Evolutionary conservation across 2,329 filamentous ascomycete species (phyloP), one percentile per base, ranked within the genome.

Genomic region (Microdochium nivale): DNA sequence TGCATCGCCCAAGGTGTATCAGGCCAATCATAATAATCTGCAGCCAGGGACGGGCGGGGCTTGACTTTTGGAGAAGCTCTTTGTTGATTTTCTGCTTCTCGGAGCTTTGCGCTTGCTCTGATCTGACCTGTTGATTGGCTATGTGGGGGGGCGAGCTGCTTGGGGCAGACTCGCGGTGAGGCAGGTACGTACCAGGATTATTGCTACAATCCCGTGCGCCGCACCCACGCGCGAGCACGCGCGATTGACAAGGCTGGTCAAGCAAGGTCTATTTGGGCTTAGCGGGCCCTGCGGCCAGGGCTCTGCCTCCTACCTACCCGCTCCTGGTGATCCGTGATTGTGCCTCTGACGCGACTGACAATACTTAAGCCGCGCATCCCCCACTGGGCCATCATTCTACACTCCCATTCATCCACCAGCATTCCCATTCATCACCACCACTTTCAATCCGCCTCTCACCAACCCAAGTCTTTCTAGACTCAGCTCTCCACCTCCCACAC

Each of bases 311-410:
- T 21, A 27, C 24, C 24, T 47, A 24, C 46, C 46, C 46, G 56
- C 61, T 60, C 56, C 59, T 60, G 62, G 74, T 79, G 76, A 79
- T 79, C 73, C 70, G 73, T 72, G 70, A 73, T 71, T 67, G 67
- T 64, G 65, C 66, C 65, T 61, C 58, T 57, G 59, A 65, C 67
- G 66, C 60, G 60, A 63, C 70, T 68, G 76, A 79, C 78, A 78
- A 70, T 79, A 79, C 76, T 79, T 79, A 79, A 78, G 65, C 67
- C 66, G 65, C 66, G 67, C 58, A 60, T 69, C 67, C 71, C 74
- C 76, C 74, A 65, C 72, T 66, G 64, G 40, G 40, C 40, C 40
- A 23, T 44, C 40, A 23, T 19, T 44, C 23, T 13, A 23, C 40
- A 44, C n/a, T 44, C 40, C 40, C 40, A 44, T 19, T 44, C 46